These are phyloP conservation scores for Macrophomina pseudophaseolina DNA, from an alignment of 2,329 filamentous ascomycete genomes.

Conservation along the genomic window DNA sequence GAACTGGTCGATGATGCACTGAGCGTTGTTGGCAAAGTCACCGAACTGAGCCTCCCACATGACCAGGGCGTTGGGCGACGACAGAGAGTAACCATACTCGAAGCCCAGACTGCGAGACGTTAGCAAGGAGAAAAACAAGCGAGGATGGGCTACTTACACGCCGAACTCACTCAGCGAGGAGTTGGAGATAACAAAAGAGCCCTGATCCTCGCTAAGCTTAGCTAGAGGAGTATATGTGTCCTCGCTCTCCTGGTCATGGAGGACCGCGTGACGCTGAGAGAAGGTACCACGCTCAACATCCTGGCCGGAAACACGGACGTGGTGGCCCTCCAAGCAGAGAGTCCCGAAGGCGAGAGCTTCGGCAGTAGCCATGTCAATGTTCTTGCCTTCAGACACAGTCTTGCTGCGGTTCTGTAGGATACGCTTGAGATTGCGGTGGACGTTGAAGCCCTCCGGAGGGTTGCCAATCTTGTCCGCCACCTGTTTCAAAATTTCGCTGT, in stretches of 20 bases:
- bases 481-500: conserved; percentile 73
- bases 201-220: conserved; percentile 87
- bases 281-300: conserved; percentile 99
- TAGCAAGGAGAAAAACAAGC: conserved; percentile 31
- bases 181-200: conserved; percentile 95
- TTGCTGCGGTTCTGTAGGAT: conserved; percentile 90
- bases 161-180: conserved; percentile 81
- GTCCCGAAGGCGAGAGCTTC: conserved; percentile 95
- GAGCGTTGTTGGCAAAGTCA: conserved; percentile 99
- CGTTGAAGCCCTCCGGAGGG: conserved; percentile 81
- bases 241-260: conserved; percentile 97
- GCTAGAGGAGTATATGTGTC: conserved; percentile 91
- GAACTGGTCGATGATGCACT: conserved; percentile 99
- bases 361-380: conserved; percentile 96
- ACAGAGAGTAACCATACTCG: conserved; percentile 97
- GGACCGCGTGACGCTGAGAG: conserved; percentile 94
- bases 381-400: conserved; percentile 87
- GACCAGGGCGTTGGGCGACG: conserved; percentile 93
- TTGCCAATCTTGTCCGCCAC: conserved; percentile 81
- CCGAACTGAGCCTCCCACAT: conserved; percentile 99
- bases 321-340: conserved; percentile 89
- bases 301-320: conserved; percentile 96
- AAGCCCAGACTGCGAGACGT: conserved; percentile 74
- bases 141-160: conserved; percentile 53
- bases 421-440: conserved; percentile 96